Evolutionary conservation across 2,329 filamentous ascomycete genomes (phyloP).

Genomic region (Fusarium brevicatenulatum): DNA sequence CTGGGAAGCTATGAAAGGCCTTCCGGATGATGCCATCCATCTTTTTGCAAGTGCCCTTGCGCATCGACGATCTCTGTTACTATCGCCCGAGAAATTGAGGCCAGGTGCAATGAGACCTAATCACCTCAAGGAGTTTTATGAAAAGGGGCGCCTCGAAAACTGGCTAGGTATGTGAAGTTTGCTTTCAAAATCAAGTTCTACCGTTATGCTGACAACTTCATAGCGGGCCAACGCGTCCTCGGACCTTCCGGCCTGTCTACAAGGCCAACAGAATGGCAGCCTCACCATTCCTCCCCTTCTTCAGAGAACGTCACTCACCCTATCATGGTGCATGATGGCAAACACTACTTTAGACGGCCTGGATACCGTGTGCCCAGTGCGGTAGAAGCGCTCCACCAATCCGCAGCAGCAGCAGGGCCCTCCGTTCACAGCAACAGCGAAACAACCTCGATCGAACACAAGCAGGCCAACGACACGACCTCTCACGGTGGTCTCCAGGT

Average conservation of each 20-base stretch:
- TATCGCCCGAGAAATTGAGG: constrained; percentile 22
- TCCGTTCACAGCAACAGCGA: constrained; percentile 23
- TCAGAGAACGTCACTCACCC: constrained; percentile 34
- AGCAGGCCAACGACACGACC: not conserved
- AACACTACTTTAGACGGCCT: constrained; percentile 42
- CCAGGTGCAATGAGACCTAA: constrained; percentile 29
- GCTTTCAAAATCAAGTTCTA: not conserved
- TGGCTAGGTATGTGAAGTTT: constrained; percentile 50
- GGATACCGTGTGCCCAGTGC: constrained; percentile 21
- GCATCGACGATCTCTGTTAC: constrained; percentile 45
- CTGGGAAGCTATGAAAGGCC: constrained; percentile 39
- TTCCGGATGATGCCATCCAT: constrained; percentile 43
- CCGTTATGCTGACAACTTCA: constrained; percentile 20
- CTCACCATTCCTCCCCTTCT: constrained; percentile 36
- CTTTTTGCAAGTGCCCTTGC: constrained; percentile 49
- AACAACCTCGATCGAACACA: not conserved
- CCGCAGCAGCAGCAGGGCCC: constrained; percentile 41
- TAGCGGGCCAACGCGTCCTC: constrained; percentile 46
- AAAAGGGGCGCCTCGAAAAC: constrained; percentile 45
- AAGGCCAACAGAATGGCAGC: constrained; percentile 31
- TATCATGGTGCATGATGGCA: constrained; percentile 30
- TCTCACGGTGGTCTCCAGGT: not conserved
- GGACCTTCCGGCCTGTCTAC: constrained; percentile 45
- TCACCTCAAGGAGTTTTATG: constrained; percentile 44
- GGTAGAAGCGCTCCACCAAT: constrained; percentile 45